Base-by-base conservation (phyloP, 106 monocot species). In the Xerophyta viscosa region DNA sequence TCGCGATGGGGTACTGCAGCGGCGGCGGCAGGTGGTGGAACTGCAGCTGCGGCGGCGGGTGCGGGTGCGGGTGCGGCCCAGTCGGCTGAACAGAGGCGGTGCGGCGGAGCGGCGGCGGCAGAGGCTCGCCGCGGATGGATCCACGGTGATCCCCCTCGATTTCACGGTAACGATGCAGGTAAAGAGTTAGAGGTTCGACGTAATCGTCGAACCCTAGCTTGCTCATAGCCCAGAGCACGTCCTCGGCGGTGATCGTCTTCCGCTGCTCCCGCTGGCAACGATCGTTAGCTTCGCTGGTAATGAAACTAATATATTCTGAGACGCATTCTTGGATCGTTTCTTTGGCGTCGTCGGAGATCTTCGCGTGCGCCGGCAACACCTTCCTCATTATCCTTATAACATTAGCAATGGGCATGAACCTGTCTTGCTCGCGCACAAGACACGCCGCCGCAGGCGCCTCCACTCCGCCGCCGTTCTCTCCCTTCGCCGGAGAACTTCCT, bases 281-380 rank as follows among this genome's bases (percentile, higher is more conserved):
- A 27, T 66, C 71, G 23, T 77, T 77, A 39, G 77, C 77, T 44
- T 77, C 77, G 39, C 68, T 68, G 46, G 75, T 75, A 51, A 75
- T 64, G 68, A 69, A 75, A 58, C 75, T 75, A 57, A 75, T 77
- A 66, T 71, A 77, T 61, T 71, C 71, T 5, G 71, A 66, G 11
- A 77, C 77, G 33, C 71, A 77, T 56, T 77, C 71, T 31, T 66
- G 77, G 31, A 77, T 66, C 3, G 77, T 66, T 22, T 71, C 71
- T 44, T 71, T 77, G 56, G 71, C 77, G 29, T 77, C 77, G 55
- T 77, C 77, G 12, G 77, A 66, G 41, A 71, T 77, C 62, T 77
- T 71, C 8, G 71, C 77, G 55, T 77, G 71, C 2, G 61, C 50
- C 2, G 77, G 77, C 18, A 77, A 36, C 1, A 77, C 71, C 44